Evolutionary conservation across 495 filamentous ascomycete species (phyloP).

Genomic region (Xylaria venustula): DNA sequence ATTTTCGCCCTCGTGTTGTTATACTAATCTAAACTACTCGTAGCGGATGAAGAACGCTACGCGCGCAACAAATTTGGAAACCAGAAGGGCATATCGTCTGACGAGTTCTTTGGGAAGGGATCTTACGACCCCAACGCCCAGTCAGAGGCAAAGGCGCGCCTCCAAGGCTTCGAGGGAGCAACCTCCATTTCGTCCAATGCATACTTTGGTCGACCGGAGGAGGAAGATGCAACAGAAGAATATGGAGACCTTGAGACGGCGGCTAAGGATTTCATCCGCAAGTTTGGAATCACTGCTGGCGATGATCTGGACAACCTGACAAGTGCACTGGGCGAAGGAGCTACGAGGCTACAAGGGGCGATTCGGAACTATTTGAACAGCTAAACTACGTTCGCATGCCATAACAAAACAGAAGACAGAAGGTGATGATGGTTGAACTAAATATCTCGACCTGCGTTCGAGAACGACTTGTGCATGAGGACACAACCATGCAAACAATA

Average conservation of each 20-base stretch:
- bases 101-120: constrained; percentile 96
- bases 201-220: constrained; percentile 88
- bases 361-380: constrained; percentile 74
- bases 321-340: constrained; percentile 78
- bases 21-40: background rate
- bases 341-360: constrained; percentile 80
- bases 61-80: constrained; percentile 80
- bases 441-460: background rate
- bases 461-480: background rate
- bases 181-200: constrained; percentile 90
- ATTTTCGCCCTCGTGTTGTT: background rate
- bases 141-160: constrained; percentile 79
- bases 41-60: constrained; percentile 70
- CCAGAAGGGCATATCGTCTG: constrained; percentile 95
- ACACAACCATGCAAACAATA: background rate
- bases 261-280: constrained; percentile 90
- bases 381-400: constrained; percentile 15
- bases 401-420: too few relatives aligned
- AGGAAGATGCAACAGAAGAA: constrained; percentile 65
- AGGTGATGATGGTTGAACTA: background rate
- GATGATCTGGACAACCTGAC: constrained; percentile 92
- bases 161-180: constrained; percentile 91
- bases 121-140: constrained; percentile 76
- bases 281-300: constrained; percentile 90
- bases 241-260: constrained; percentile 89